phyloP scores from a whole-genome alignment of 2,329 filamentous ascomycete genomes.

The Fusarium nodosum region DNA sequence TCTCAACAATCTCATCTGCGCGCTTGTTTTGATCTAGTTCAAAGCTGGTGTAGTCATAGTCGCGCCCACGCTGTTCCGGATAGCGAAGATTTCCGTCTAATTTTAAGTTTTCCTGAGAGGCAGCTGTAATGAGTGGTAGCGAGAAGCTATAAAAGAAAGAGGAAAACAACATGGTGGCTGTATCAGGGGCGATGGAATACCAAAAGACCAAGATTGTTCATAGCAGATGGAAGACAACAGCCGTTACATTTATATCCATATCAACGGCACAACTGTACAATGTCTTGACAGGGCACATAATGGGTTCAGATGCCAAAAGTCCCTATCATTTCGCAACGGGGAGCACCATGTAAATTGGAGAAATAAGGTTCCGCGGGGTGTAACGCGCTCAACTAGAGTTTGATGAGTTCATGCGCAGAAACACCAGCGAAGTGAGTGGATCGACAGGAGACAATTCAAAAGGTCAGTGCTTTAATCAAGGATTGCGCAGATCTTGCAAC shows the following conservation, averaged over 20 bases:
- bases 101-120: background rate
- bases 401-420: background rate
- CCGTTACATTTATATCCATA: background rate
- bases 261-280: background rate
- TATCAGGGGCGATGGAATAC: background rate
- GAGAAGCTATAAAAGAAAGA: background rate
- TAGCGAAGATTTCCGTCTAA: background rate
- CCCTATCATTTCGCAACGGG: background rate
- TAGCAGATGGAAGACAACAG: too few relatives aligned
- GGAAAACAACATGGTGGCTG: background rate
- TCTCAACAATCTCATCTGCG: constrained; percentile 18
- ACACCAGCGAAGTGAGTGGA: background rate
- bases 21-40: constrained; percentile 20
- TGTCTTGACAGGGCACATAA: background rate
- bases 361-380: background rate
- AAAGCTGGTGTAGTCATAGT: constrained; percentile 29
- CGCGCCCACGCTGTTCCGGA: constrained; percentile 6
- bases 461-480: background rate
- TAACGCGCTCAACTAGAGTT: background rate
- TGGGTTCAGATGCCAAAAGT: background rate
- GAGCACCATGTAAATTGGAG: too few relatives aligned
- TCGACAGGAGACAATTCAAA: background rate
- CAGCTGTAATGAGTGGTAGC: background rate
- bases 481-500: background rate
- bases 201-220: background rate